Conservation (phyloP, 352 stramenopile genomes). For the Globisporangium spiculum region DNA sequence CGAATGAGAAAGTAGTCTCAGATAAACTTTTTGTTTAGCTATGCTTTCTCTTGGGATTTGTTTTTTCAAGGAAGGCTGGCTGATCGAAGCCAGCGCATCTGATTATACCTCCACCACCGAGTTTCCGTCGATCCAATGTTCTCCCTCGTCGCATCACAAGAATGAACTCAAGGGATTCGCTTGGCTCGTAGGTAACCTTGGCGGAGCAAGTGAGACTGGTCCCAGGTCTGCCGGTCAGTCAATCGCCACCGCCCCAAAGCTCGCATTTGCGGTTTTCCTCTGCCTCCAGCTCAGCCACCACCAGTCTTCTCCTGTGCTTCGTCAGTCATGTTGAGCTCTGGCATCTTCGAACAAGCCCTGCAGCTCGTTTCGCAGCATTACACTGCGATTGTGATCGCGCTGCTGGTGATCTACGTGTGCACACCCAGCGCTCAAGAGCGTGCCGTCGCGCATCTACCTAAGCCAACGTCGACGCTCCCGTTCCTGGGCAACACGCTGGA, state of each 20-base stretch:
- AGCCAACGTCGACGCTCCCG: slow-evolving; percentile 16
- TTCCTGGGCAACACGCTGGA: slow-evolving; percentile 21
- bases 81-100: too few relatives aligned
- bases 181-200: too few relatives aligned
- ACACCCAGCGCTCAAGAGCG: not conserved
- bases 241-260: not conserved
- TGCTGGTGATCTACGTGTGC: not conserved
- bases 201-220: too few relatives aligned
- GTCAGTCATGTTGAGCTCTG: not conserved
- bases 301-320: not conserved
- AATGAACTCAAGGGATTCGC: too few relatives aligned
- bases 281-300: not conserved
- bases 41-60: too few relatives aligned
- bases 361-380: not conserved
- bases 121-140: too few relatives aligned
- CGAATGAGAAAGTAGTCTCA: too few relatives aligned
- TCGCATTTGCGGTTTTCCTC: not conserved
- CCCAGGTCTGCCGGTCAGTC: too few relatives aligned
- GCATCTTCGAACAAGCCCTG: not conserved
- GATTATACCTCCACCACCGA: too few relatives aligned
- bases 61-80: too few relatives aligned
- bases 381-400: not conserved
- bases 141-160: too few relatives aligned
- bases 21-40: too few relatives aligned
- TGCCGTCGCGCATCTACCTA: slow-evolving; percentile 5